A percentile compares a stretch with the other conserved stretches of the same genome.
Evolutionary conservation across 73 alveolate genomes (phyloP).

Genomic region (Paramecium sonneborni): DNA sequence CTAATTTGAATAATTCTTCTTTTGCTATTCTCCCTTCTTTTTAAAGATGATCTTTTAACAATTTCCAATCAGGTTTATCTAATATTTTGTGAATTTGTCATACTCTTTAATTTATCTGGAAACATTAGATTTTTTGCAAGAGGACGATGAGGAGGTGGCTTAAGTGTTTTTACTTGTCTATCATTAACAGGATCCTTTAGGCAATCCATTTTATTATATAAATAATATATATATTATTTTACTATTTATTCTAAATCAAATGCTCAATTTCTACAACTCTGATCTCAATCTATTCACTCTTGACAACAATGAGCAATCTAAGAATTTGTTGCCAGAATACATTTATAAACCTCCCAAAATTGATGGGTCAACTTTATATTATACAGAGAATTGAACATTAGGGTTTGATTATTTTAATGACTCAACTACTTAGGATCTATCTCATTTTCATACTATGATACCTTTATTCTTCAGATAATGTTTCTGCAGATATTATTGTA

Average conservation of each 20-base stretch:
- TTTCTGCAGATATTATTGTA: conserved; percentile 77
- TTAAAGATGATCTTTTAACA: conserved; percentile 82
- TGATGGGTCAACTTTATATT: conserved; percentile 74
- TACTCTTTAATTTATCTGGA: conserved; percentile 69
- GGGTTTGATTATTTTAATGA: conserved; percentile 69
- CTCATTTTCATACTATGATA: conserved; percentile 38
- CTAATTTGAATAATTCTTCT: conserved; percentile 68
- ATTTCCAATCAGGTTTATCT: conserved; percentile 90
- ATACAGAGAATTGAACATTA: conserved; percentile 65
- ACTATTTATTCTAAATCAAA: conserved; percentile 39
- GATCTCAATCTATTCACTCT: conserved; percentile 75
- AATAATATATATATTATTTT: background rate
- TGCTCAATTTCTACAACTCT: conserved; percentile 67
- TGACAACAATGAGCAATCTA: conserved; percentile 78
- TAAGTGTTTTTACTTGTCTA: conserved; percentile 55
- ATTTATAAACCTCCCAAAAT: conserved; percentile 82
- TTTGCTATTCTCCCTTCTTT: conserved; percentile 87
- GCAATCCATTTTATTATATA: conserved; percentile 40
- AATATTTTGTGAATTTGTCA: background rate
- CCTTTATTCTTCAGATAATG: conserved; percentile 68
- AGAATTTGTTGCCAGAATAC: conserved; percentile 84
- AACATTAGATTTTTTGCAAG: conserved; percentile 56
- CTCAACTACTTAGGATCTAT: conserved; percentile 71
- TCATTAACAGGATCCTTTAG: conserved; percentile 62
- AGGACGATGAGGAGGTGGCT: conserved; percentile 66